Conservation (phyloP, 2,329 filamentous ascomycete species). For the Oidium heveae region DNA sequence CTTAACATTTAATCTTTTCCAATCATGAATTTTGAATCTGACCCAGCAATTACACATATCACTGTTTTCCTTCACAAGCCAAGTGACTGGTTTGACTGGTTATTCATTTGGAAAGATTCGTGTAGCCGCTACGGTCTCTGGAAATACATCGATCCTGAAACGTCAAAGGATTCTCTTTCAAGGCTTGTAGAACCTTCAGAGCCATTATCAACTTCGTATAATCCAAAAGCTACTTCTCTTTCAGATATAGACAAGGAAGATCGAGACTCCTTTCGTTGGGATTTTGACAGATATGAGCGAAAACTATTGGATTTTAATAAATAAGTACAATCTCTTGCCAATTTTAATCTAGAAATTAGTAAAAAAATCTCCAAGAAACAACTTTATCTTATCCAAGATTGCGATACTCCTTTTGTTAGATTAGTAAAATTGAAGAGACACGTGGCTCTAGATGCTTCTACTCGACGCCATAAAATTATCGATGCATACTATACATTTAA, state of each 20-base stretch:
- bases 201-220: background rate
- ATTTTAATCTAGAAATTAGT: background rate
- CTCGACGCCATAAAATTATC: no score
- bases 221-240: background rate
- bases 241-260: background rate
- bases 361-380: background rate
- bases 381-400: background rate
- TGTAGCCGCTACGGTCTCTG: background rate
- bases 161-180: background rate
- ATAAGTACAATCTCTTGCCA: background rate
- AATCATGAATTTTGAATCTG: background rate
- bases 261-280: background rate
- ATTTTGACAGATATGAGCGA: background rate
- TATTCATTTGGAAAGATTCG: background rate
- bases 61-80: background rate
- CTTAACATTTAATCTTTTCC: no score
- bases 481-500: no score
- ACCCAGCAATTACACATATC: background rate
- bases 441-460: no score
- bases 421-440: no score
- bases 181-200: background rate
- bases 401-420: background rate
- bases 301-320: background rate
- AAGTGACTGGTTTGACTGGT: background rate
- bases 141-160: background rate